Conservation (phyloP, 2,329 filamentous ascomycete genomes). For the Alternaria atra region DNA sequence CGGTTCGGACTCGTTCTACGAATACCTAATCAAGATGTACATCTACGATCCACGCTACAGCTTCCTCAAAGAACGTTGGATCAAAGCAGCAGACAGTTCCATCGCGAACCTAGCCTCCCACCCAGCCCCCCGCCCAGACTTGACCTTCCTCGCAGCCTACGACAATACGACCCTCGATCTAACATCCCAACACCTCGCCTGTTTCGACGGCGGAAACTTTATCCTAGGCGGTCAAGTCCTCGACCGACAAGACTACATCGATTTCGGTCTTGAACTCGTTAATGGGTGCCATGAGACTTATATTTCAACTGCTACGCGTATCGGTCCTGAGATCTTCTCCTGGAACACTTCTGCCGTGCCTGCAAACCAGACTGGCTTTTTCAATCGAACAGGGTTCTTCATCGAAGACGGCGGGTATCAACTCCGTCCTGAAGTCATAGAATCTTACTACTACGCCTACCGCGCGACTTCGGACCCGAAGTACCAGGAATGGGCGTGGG, state of each 20-base stretch:
- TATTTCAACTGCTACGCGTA: constrained; percentile 70
- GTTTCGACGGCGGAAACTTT: constrained; percentile 86
- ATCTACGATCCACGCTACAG: constrained; percentile 77
- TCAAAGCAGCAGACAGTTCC: constrained; percentile 76
- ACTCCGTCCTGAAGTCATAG: constrained; percentile 81
- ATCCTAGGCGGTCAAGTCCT: constrained; percentile 81
- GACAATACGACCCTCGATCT: constrained; percentile 54
- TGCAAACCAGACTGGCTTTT: constrained; percentile 64
- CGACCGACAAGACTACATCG: constrained; percentile 69
- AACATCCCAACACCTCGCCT: constrained; percentile 67
- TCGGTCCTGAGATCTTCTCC: constrained; percentile 73
- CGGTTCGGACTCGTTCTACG: constrained; percentile 82
- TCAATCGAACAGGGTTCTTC: constrained; percentile 74
- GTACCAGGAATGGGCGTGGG: constrained; percentile 88
- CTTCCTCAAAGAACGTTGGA: constrained; percentile 75
- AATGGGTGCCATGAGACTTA: constrained; percentile 80
- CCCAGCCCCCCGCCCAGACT: constrained; percentile 70
- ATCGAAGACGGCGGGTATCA: constrained; percentile 69
- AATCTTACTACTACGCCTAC: constrained; percentile 88
- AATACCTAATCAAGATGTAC: constrained; percentile 93
- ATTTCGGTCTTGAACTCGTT: constrained; percentile 77
- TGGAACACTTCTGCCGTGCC: constrained; percentile 51
- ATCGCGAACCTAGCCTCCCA: constrained; percentile 76
- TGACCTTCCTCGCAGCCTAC: constrained; percentile 75
- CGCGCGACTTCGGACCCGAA: constrained; percentile 76